Evolutionary conservation across 2,329 filamentous ascomycete genomes (phyloP), one percentile per base, ranked within the genome.

Genomic region (Neopestalotiopsis sp.): DNA sequence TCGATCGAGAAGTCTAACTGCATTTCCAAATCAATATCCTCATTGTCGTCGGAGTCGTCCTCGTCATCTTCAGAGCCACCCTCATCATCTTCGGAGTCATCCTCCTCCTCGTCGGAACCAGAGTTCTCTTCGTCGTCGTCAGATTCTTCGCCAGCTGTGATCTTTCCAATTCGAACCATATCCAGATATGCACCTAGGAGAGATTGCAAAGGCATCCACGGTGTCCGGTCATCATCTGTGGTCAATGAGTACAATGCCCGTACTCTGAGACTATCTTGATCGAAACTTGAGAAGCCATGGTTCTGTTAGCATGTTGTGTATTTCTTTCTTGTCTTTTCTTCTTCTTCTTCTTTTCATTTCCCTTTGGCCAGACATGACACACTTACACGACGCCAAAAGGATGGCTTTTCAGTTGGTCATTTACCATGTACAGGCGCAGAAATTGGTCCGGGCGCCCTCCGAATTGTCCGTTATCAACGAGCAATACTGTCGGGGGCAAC

Each of bases 191-290:
- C 59, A 49, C 52, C 66, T 0, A 67, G 34, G 58, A 63, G 28
- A 60, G 58, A 42, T 56, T 67, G 66, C 14, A 56, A 63, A 52
- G 66, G 58, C 12, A 67, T 52, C 42, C 57, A 67, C 1, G 66
- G 58, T 28, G 32, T 57, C 10, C 24, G 66, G 12, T 62, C 49
- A 42, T 67, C 66, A 30, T 67, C 58, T 17, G 40, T 67, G 3
- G 59, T 67, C 42, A 67, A 34, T 14, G 58, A 67, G 9, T 34
- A 58, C 12, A 13, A 2, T 40, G 45, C 17, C 58, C 20, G 59
- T 10, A 32, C 59, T 24, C 34, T 67, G 13, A 61, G n/a, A 12
- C 57, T 56, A 57, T 67, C 14, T 7, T 67, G 56, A 24, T 67
- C 56, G 40, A 67, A 14, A 14, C 57, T 61, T 45, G 42, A 17